Evolutionary conservation across 1,139 yeast genomes (phyloP), one percentile per base, ranked within the genome.

Genomic region (Kurtzmaniella quercitrusa): DNA sequence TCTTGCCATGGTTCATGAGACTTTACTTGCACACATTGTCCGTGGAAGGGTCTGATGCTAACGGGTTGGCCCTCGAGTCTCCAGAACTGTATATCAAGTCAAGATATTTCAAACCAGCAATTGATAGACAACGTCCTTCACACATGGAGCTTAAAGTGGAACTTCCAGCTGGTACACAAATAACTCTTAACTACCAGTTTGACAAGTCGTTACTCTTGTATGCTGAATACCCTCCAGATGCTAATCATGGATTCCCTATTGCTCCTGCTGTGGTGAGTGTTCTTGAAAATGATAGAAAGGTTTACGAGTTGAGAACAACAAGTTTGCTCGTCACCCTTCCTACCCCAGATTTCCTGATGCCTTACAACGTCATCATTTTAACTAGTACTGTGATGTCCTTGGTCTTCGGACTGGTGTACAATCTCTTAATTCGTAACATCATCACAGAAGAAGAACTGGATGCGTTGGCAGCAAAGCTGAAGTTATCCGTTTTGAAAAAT

Each of bases 261-360:
- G 95, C 93, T 36, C 95, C 97, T 0, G 96, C 93, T 3, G 85
- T 88, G 5, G 70, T 89, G 9, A 76, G 85, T 1, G 77, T 86
- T 0, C 48, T 76, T 4, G 52, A 57, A n/a, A 4, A 51, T 55
- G 5, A 65, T 67, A 2, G 48, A 61, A 1, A 47, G 48, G 33
- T 45, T 52, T 88, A 87, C 52, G 76, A 80, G 41, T 60, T 84
- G 47, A 75, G 98, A 56, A 88, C 98, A 0, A 82, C 97, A 1
- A 86, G 97, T 37, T 74, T 91, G 42, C 68, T 94, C 45, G 71
- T 94, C 39, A 81, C 95, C 0, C 73, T 94, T 42, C 97, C 98
- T 2, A 94, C 98, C 0, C 99, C 99, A 0, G 99, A 94, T 67
- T 94, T 94, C 63, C 87, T 96, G 47, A 94, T 94, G 99, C 98